Base-by-base conservation (phyloP, 1,139 yeast genomes). In the Kodamaea alishanica region DNA sequence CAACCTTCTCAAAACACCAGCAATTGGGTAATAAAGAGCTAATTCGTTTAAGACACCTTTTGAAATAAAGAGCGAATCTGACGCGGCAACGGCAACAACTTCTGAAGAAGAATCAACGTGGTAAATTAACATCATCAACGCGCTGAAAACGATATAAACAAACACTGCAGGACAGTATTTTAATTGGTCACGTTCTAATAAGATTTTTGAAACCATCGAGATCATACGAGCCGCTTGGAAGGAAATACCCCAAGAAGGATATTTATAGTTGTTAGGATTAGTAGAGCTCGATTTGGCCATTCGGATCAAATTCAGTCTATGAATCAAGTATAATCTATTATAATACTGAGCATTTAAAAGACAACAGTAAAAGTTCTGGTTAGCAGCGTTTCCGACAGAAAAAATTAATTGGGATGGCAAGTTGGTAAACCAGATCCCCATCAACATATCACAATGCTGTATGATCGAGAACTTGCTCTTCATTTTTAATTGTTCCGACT, bases 221-320 rank as follows among this genome's bases (percentile, higher is more conserved):
- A 85, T 81, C 84, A 84, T 83, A 54, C 87, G 79, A 1, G 94
- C 88, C 0, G 95, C 88, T 58, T 84, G 90, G 66, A 85, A 85
- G 2, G 90, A 84, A 45, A 86, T 84, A 9, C 92, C 89, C 85
- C 92, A 81, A 6, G 88, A 79, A 1, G 92, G 89, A 56, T 81
- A 83, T 41, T 73, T 77, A 54, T 73, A 78, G 51, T 72, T 74
- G 55, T 69, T 64, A 15, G 75, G 56, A 44, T 69, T 66, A 6
- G 71, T 64, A 4, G 73, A 64, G 24, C 63, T 63, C 11, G 71
- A 64, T 36, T 65, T 59, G 8, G 76, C 73, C 70, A 72, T 67
- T 44, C 77, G 67, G 30, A 79, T 63, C 42, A 85, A 77, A 51
- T 84, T 84, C 7, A 88, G 78, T 38, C 90, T 67, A 57, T 86